These are phyloP conservation scores for Botryotinia calthae DNA, from an alignment of 2,329 filamentous ascomycete genomes.

Conservation along the genomic window DNA sequence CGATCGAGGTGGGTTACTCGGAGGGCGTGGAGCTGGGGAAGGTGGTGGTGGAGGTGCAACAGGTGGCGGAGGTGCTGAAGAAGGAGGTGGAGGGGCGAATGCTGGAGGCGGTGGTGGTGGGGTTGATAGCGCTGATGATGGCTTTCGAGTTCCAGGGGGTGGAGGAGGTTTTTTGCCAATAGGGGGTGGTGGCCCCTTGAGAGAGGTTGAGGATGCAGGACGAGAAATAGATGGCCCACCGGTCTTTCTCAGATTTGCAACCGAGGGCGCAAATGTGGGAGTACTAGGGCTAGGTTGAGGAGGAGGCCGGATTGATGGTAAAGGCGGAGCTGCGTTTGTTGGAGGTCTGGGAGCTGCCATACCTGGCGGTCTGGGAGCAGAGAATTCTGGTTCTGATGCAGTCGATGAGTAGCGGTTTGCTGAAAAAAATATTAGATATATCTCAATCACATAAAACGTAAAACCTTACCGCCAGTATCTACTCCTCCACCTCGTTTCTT, in stretches of 20 bases:
- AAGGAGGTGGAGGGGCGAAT: constrained; percentile 37
- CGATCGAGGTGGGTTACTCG: constrained; percentile 39
- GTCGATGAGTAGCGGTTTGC: constrained; percentile 71
- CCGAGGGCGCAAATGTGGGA: constrained; percentile 51
- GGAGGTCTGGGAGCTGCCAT: constrained; percentile 58
- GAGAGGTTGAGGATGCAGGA: constrained; percentile 59
- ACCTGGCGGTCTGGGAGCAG: constrained; percentile 56
- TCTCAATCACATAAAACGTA: constrained; percentile 1
- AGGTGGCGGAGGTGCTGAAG: constrained; percentile 39
- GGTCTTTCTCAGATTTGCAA: constrained; percentile 60
- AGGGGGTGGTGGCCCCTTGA: constrained; percentile 71
- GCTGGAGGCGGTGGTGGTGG: constrained; percentile 39
- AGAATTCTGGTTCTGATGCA: constrained; percentile 74
- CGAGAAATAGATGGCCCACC: constrained; percentile 50
- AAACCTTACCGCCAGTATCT: constrained; percentile 61
- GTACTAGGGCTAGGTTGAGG: constrained; percentile 47
- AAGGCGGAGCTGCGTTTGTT: constrained; percentile 51
- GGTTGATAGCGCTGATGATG: constrained; percentile 42
- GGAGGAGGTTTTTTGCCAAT: constrained; percentile 73
- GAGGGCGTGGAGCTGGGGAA: constrained; percentile 38
- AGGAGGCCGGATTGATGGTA: constrained; percentile 41
- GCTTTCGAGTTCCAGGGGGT: constrained; percentile 58
- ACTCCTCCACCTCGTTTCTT: constrained; percentile 81
- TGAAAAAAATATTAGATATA: constrained; percentile 36
- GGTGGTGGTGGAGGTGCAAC: constrained; percentile 39